phyloP scores from a whole-genome alignment of 495 filamentous ascomycete species.

The Aspergillus affinis region DNA sequence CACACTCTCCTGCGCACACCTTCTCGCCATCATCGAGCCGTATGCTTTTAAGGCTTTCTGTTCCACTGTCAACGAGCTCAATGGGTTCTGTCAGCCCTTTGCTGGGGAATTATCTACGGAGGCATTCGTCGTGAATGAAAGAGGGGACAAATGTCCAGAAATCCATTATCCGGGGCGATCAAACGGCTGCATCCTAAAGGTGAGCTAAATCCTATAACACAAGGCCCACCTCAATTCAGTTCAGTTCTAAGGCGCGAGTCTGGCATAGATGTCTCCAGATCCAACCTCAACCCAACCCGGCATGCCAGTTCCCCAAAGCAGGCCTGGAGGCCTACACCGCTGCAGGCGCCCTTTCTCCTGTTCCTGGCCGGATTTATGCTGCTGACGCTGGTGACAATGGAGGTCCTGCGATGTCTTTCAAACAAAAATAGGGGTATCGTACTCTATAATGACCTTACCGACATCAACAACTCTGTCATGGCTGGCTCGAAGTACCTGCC shows the following conservation, averaged over 20 bases:
- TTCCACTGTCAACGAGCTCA: background rate
- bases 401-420: constrained; percentile 21
- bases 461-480: constrained; percentile 12
- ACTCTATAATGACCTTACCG: constrained; percentile 12
- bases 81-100: background rate
- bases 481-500: constrained; percentile 24
- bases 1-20: background rate
- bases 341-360: constrained; percentile 19
- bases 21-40: background rate
- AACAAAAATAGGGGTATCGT: constrained; percentile 19
- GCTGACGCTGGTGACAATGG: constrained; percentile 13
- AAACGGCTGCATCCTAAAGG: background rate
- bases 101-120: background rate
- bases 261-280: background rate
- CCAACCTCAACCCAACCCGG: background rate
- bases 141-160: background rate
- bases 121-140: background rate
- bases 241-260: background rate
- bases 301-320: background rate
- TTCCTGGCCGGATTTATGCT: constrained; percentile 18
- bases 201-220: background rate
- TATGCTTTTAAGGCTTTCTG: background rate
- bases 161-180: background rate
- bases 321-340: constrained; percentile 6
- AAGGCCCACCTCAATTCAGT: background rate